These are phyloP conservation scores for Pythium phragmitis DNA, from an alignment of 352 stramenopile genomes.

Conservation along the genomic window DNA sequence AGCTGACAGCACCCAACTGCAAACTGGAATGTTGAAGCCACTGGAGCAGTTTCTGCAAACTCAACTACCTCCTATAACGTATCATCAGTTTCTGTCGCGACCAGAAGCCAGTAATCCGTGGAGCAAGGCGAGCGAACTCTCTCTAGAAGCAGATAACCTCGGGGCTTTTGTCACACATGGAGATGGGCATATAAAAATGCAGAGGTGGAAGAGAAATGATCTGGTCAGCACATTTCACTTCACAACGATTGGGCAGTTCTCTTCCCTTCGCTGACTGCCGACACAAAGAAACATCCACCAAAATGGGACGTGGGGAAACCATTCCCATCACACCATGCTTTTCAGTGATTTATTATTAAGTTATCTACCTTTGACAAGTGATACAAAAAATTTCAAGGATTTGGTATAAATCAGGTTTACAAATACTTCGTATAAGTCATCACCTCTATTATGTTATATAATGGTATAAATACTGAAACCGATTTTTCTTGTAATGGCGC, in stretches of 20 bases:
- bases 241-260: slow-evolving; percentile 25
- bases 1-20: slow-evolving; percentile 3
- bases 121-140: background rate
- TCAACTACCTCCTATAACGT: slow-evolving; percentile 23
- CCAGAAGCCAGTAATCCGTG: background rate
- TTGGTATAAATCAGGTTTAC: too few relatives aligned
- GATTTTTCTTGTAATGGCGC: too few relatives aligned
- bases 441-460: too few relatives aligned
- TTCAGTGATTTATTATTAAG: too few relatives aligned
- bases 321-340: background rate
- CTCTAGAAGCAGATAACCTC: slow-evolving; percentile 11
- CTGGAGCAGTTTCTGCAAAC: slow-evolving; percentile 6
- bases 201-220: slow-evolving; percentile 24
- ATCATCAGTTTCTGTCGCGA: slow-evolving; percentile 6
- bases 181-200: slow-evolving; percentile 29
- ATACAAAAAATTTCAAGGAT: too few relatives aligned
- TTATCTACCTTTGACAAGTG: too few relatives aligned
- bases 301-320: background rate
- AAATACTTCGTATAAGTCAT: too few relatives aligned
- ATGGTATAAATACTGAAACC: too few relatives aligned
- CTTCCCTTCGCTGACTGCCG: slow-evolving; percentile 10
- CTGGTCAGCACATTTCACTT: slow-evolving; percentile 10
- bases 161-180: background rate
- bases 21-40: slow-evolving; percentile 11
- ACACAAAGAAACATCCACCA: slow-evolving; percentile 13